These are phyloP conservation scores for Agrocybe praecox DNA, from an alignment of 768 basidiomycete genomes.

Conservation along the genomic window DNA sequence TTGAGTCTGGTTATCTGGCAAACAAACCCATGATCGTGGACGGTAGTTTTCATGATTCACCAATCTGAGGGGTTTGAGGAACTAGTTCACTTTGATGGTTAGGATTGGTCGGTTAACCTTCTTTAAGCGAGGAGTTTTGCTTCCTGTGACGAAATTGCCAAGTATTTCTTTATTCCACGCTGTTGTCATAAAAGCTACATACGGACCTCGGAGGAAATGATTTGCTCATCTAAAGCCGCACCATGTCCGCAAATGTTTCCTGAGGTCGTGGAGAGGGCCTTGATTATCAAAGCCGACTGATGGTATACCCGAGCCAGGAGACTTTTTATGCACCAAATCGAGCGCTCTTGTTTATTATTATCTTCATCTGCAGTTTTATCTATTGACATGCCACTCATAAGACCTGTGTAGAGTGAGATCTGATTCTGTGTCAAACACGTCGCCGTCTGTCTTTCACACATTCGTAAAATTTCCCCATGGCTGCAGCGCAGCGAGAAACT, in stretches of 20 bases:
- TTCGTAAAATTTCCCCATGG: conserved; percentile 12
- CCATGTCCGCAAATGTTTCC: conserved; percentile 23
- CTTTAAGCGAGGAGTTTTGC: neutral
- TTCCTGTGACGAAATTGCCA: conserved; percentile 6
- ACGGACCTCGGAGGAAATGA: conserved; percentile 1
- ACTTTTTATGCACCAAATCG: conserved; percentile 10
- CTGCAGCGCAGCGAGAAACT: conserved; percentile 4
- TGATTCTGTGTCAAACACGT: conserved; percentile 5
- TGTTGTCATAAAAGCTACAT: neutral
- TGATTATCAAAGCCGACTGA: conserved; percentile 11
- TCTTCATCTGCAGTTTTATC: neutral
- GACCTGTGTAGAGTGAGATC: neutral
- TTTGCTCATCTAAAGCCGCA: conserved; percentile 27
- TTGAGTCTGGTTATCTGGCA: neutral
- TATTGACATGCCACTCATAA: conserved; percentile 6
- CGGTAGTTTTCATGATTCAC: neutral
- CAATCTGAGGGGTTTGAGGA: neutral
- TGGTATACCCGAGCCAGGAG: conserved; percentile 3
- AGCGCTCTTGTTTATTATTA: conserved; percentile 16
- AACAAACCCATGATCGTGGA: neutral
- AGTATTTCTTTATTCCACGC: neutral
- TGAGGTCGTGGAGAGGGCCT: conserved; percentile 1
- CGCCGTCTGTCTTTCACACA: conserved; percentile 3
- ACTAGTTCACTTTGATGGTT: neutral
- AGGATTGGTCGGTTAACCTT: neutral